These are phyloP conservation scores for Endocarpon pusillum DNA, from an alignment of 495 filamentous ascomycete species.

Conservation along the genomic window DNA sequence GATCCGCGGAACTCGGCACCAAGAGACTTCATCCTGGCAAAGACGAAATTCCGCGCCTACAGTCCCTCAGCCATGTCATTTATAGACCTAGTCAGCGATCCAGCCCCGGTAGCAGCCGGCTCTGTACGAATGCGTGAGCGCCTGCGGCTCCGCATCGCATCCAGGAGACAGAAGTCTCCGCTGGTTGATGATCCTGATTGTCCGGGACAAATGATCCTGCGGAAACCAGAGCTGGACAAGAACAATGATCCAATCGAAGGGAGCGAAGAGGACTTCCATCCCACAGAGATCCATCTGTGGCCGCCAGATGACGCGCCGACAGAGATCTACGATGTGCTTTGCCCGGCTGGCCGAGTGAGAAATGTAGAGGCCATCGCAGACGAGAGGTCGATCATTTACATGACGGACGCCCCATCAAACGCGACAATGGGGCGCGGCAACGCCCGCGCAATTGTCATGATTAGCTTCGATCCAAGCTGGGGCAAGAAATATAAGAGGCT, in stretches of 20 bases:
- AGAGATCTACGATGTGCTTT: constrained; percentile 37
- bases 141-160: constrained; percentile 35
- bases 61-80: constrained; percentile 39
- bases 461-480: constrained; percentile 42
- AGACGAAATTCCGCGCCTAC: constrained; percentile 43
- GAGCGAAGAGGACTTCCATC: constrained; percentile 30
- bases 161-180: constrained; percentile 22
- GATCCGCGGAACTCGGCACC: too few species aligned
- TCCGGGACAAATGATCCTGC: constrained; percentile 18
- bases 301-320: constrained; percentile 31
- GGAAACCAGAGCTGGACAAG: constrained; percentile 16
- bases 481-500: constrained; percentile 2
- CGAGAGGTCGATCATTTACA: constrained; percentile 38
- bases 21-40: constrained; percentile 35
- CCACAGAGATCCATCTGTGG: constrained; percentile 39
- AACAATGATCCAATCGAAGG: constrained; percentile 15
- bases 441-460: constrained; percentile 35
- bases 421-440: constrained; percentile 13
- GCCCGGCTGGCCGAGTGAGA: constrained; percentile 30
- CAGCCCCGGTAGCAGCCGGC: constrained; percentile 15
- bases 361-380: constrained; percentile 36
- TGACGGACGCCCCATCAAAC: constrained; percentile 30
- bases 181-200: constrained; percentile 22
- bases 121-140: constrained; percentile 25
- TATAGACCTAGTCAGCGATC: constrained; percentile 49